Base-by-base conservation (phyloP, 176 grass and related monocot species). In the Rhipidocladum racemiflorum region DNA sequence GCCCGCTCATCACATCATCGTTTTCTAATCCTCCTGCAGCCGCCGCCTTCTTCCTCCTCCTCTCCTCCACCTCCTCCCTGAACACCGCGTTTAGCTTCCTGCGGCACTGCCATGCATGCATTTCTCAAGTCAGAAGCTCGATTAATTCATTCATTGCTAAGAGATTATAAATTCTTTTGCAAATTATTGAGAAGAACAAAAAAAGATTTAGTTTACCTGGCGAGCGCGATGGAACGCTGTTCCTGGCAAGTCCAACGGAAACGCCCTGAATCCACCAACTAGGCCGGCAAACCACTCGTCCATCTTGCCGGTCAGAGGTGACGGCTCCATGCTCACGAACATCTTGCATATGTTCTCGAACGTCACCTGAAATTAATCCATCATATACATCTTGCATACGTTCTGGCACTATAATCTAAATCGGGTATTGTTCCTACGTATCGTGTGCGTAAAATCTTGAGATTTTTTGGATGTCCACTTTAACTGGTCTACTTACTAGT, bases 321-420 rank as follows among this genome's bases (percentile, higher is more conserved):
- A 85, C 12, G 83, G 88, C 5, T 85, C 83, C 88, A 85, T 85
- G 56, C 83, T 82, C 23, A 72, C 56, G 50, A 89, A 89, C 83
- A 77, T 82, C 72, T 72, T 89, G 69, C 65, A 89, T 55, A 89
- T 72, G 62, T 85, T 89, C 9, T 81, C 56, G 67, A 81, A 85
- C 29, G 57, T 81, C 71, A 89, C 87, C 87, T 85, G 56, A 18
- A 18, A 56, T 9, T 74, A 20, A 24, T 14, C 51, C 12, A 13
- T 48, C 45, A 39, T 8, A 38, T 38, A 38, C 4, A n/a, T n/a
- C n/a, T n/a, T n/a, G n/a, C n/a, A n/a, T n/a, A n/a, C n/a, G n/a
- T n/a, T n/a, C n/a, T n/a, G n/a, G n/a, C n/a, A n/a, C n/a, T n/a
- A n/a, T n/a, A n/a, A n/a, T n/a, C n/a, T n/a, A n/a, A n/a, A n/a